Evolutionary conservation across 441 rosid species (phyloP).

Genomic region (Bruguiera hainesii): DNA sequence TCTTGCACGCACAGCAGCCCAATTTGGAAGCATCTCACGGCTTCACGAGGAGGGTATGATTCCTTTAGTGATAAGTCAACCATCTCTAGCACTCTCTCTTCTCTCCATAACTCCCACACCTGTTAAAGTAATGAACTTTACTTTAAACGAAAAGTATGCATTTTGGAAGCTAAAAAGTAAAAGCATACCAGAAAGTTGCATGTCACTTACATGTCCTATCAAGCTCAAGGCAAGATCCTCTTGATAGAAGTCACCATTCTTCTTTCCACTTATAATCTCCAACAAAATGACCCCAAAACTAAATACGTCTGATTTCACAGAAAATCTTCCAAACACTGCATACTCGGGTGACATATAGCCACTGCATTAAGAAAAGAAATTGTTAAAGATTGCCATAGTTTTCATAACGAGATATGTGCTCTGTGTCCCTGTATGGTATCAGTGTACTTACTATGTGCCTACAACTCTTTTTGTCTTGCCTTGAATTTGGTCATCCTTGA

Average conservation of each 20-base stretch:
- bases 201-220: constrained; percentile 27
- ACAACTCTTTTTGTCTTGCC: constrained; percentile 13
- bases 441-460: constrained; percentile 21
- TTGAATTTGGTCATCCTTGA: constrained; percentile 10
- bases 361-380: constrained; percentile 16
- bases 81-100: constrained; percentile 27
- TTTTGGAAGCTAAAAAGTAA: background rate
- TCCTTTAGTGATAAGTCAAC: constrained; percentile 26
- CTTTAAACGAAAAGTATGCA: background rate
- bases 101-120: constrained; percentile 50
- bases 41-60: constrained; percentile 23
- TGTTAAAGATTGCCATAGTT: background rate
- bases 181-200: background rate
- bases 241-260: constrained; percentile 19
- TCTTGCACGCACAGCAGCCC: constrained; percentile 45
- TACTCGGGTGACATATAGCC: constrained; percentile 46
- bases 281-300: constrained; percentile 36
- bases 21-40: constrained; percentile 35
- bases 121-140: background rate
- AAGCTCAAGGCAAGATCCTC: constrained; percentile 21
- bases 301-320: constrained; percentile 37
- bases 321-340: constrained; percentile 35
- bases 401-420: background rate
- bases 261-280: constrained; percentile 33
- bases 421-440: background rate